phyloP scores from a whole-genome alignment of 768 basidiomycete species.

The Roridomyces roridus region DNA sequence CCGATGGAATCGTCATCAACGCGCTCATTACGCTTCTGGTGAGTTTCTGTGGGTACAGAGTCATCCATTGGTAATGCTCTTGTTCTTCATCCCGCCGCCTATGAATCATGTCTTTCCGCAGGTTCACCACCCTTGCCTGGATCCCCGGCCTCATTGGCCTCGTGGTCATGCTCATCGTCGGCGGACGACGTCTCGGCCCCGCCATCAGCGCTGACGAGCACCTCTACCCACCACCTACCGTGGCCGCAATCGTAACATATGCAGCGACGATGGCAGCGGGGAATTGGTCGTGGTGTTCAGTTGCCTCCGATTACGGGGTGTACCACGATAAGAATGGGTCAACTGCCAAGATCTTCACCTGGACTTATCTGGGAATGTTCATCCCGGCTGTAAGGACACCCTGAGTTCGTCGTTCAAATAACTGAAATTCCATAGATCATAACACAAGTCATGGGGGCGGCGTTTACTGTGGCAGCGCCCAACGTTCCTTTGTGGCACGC shows the following conservation, averaged over 20 bases:
- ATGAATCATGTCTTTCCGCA: conserved; percentile 20
- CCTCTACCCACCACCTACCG: conserved; percentile 27
- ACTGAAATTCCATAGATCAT: too few species aligned
- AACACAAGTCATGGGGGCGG: conserved; percentile 66
- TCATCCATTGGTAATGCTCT: conserved; percentile 51
- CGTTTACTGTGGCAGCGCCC: conserved; percentile 63
- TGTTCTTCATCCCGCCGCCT: not conserved
- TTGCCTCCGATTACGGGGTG: conserved; percentile 63
- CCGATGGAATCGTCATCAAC: conserved; percentile 39
- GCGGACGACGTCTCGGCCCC: conserved; percentile 54
- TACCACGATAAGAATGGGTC: conserved; percentile 55
- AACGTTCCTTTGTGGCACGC: conserved; percentile 60
- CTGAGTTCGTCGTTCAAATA: not conserved
- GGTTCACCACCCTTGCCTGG: conserved; percentile 65
- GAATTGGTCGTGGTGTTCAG: conserved; percentile 49
- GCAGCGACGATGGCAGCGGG: conserved; percentile 61
- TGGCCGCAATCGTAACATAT: conserved; percentile 50
- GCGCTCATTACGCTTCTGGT: conserved; percentile 36
- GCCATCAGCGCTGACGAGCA: conserved; percentile 40
- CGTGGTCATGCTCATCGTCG: conserved; percentile 56
- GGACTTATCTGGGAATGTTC: conserved; percentile 69
- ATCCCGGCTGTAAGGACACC: conserved; percentile 57
- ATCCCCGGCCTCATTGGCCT: conserved; percentile 62
- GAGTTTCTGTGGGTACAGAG: conserved; percentile 58
- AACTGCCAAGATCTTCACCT: conserved; percentile 60